These are phyloP conservation scores for Schrenkiella parvula DNA, from an alignment of 345 rosid genomes.

Conservation along the genomic window DNA sequence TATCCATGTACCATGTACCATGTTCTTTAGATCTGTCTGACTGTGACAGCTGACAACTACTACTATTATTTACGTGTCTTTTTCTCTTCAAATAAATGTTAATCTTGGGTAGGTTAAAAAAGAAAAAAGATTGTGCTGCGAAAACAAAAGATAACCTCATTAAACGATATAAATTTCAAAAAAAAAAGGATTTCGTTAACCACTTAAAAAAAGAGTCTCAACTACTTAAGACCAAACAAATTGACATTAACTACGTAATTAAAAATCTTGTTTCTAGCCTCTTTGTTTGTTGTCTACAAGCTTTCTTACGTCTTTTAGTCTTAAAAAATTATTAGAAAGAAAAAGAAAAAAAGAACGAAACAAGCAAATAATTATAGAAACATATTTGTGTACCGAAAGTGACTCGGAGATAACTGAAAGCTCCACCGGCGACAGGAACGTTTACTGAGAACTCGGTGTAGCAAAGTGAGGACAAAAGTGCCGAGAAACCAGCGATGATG, in stretches of 20 bases:
- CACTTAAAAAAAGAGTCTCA: not conserved
- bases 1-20: conserved; percentile 17
- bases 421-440: conserved; percentile 95
- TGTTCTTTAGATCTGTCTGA: conserved; percentile 19
- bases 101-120: not conserved
- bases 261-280: too few relatives aligned
- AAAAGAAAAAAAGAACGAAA: not conserved
- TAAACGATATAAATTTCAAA: not conserved
- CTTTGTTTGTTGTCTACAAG: too few relatives aligned
- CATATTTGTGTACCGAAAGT: conserved; percentile 61
- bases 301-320: too few relatives aligned
- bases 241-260: too few relatives aligned
- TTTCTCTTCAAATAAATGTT: not conserved
- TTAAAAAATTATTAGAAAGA: too few relatives aligned
- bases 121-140: not conserved
- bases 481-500: conserved; percentile 73
- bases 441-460: conserved; percentile 92
- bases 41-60: conserved; percentile 9
- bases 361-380: not conserved
- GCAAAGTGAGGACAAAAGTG: conserved; percentile 86
- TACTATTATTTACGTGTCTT: not conserved
- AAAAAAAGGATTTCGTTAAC: not conserved
- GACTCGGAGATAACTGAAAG: conserved; percentile 89
- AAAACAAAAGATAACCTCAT: not conserved
- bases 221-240: too few relatives aligned